Percentiles rank a stretch among this genome's conserved stretches.
phyloP scores from a whole-genome alignment of 1,139 yeast genomes.

The Suhomyces choctaworum region DNA sequence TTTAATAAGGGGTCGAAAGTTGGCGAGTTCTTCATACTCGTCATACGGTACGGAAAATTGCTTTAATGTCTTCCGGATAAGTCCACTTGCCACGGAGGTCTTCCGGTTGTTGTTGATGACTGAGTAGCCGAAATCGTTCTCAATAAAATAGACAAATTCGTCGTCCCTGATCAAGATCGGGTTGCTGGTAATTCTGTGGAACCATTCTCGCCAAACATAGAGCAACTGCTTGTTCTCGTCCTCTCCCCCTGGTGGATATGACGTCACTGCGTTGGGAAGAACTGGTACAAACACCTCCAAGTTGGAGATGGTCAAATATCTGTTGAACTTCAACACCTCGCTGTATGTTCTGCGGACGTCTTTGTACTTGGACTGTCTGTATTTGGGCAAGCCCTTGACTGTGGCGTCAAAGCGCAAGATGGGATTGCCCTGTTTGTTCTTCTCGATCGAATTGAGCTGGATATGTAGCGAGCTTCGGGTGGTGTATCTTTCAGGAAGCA shows the following conservation, averaged over 20 bases:
- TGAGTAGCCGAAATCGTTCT: conserved; percentile 80
- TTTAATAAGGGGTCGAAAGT: conserved; percentile 83
- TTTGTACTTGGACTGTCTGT: conserved; percentile 67
- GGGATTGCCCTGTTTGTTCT: conserved; percentile 46
- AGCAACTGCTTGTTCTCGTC: conserved; percentile 69
- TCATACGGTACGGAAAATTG: conserved; percentile 93
- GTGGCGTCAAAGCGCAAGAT: conserved; percentile 44
- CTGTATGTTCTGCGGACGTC: conserved; percentile 79
- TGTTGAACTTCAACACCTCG: conserved; percentile 76
- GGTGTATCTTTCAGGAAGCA: conserved; percentile 54
- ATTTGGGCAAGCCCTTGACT: conserved; percentile 63
- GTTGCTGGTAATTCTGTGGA: conserved; percentile 67
- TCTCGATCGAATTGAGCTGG: conserved; percentile 36
- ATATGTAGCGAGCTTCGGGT: conserved; percentile 33
- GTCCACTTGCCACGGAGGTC: conserved; percentile 72
- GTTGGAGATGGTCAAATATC: conserved; percentile 74
- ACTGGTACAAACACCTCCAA: conserved; percentile 94
- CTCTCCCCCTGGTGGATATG: conserved; percentile 80
- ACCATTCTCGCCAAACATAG: conserved; percentile 79
- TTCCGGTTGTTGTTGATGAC: conserved; percentile 60
- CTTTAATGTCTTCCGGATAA: conserved; percentile 83
- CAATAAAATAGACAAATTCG: conserved; percentile 84
- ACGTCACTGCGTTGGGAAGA: conserved; percentile 69
- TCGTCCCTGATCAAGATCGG: conserved; percentile 84
- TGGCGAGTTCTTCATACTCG: conserved; percentile 75